Conservation (phyloP, 2,329 filamentous ascomycete genomes). For the Aaosphaeria arxii region DNA sequence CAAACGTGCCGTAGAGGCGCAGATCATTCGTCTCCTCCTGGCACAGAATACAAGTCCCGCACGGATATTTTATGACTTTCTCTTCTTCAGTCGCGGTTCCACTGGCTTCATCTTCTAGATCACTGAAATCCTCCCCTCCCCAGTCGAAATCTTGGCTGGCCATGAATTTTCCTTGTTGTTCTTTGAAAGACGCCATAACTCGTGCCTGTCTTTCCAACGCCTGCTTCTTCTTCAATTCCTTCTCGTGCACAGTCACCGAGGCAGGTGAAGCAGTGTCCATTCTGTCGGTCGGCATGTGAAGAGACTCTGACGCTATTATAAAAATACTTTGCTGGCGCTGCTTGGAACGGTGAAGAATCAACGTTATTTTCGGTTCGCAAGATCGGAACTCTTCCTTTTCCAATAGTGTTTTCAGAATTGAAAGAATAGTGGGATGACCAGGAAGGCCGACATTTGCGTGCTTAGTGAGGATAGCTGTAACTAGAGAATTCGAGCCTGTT, state of each 20-base stretch:
- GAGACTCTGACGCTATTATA: slow-evolving; percentile 59
- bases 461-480: slow-evolving; percentile 66
- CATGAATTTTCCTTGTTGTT: slow-evolving; percentile 94
- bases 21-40: slow-evolving; percentile 94
- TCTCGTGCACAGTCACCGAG: slow-evolving; percentile 58
- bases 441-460: slow-evolving; percentile 47
- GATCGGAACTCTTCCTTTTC: slow-evolving; percentile 73
- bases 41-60: slow-evolving; percentile 90
- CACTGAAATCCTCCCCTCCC: slow-evolving; percentile 77
- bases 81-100: slow-evolving; percentile 61
- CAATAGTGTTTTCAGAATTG: slow-evolving; percentile 52
- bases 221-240: slow-evolving; percentile 84
- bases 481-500: slow-evolving; percentile 62
- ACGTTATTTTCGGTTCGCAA: slow-evolving; percentile 78
- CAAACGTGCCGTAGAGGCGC: slow-evolving; percentile 88
- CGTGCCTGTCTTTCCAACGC: slow-evolving; percentile 85
- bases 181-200: slow-evolving; percentile 97
- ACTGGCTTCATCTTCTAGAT: slow-evolving; percentile 64
- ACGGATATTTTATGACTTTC: slow-evolving; percentile 85
- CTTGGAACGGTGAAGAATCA: slow-evolving; percentile 81
- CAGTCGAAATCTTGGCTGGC: slow-evolving; percentile 86
- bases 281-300: slow-evolving; percentile 67
- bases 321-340: slow-evolving; percentile 77
- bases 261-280: slow-evolving; percentile 83
- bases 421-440: slow-evolving; percentile 47